Conservation (phyloP, 1,284 basidiomycete species). For the Sanghuangporus baumii region DNA sequence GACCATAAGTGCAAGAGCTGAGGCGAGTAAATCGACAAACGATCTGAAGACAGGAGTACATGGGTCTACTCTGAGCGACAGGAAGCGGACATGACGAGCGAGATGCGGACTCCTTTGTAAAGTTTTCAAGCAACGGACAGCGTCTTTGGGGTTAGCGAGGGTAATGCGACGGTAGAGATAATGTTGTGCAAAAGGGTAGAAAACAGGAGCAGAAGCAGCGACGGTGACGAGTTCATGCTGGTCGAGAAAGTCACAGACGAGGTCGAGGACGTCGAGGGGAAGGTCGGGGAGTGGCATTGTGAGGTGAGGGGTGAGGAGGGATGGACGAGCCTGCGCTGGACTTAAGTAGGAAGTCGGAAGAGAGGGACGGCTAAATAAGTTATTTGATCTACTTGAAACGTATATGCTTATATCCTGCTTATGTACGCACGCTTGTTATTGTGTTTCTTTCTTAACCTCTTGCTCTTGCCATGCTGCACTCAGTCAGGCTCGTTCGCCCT, state of each 20-base stretch:
- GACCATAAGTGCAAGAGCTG: slow-evolving; percentile 52
- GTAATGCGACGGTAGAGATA: slow-evolving; percentile 55
- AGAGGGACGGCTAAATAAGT: not conserved
- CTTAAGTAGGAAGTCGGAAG: not conserved
- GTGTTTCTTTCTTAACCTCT: not conserved
- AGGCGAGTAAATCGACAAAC: slow-evolving; percentile 44
- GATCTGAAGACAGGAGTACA: slow-evolving; percentile 33
- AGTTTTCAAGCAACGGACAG: slow-evolving; percentile 41
- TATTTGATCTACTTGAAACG: not conserved
- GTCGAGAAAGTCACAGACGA: slow-evolving; percentile 35
- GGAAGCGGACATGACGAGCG: slow-evolving; percentile 53
- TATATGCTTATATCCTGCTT: not conserved
- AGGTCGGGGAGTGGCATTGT: slow-evolving; percentile 31
- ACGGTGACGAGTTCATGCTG: slow-evolving; percentile 38
- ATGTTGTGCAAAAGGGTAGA: slow-evolving; percentile 48
- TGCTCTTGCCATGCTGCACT: slow-evolving; percentile 13
- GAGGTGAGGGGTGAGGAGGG: slow-evolving; percentile 10
- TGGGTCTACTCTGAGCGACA: slow-evolving; percentile 47
- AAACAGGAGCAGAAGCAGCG: slow-evolving; percentile 36
- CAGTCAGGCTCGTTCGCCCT: slow-evolving; percentile 8
- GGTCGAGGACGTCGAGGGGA: slow-evolving; percentile 50
- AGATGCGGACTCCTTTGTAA: slow-evolving; percentile 48
- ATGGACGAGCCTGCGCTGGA: not conserved
- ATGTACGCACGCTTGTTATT: not conserved
- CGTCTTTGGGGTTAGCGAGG: slow-evolving; percentile 39